Conservation (phyloP, 176 grass and related monocot species). For the Cenchrus fungigraminus region DNA sequence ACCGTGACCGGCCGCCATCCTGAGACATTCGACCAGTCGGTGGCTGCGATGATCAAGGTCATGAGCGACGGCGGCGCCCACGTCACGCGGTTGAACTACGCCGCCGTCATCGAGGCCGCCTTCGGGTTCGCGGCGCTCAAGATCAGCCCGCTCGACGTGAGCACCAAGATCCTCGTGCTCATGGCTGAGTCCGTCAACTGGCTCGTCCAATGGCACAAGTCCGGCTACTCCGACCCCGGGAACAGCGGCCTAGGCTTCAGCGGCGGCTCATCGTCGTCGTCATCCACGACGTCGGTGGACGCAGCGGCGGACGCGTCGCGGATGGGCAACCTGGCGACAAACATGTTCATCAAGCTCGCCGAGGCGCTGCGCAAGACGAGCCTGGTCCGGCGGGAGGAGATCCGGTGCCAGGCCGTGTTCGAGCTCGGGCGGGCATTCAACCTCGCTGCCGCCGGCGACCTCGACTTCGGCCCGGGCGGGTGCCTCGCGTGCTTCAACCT, state of each 20-base stretch:
- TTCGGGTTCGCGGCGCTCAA: constrained; percentile 84
- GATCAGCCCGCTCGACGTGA: constrained; percentile 82
- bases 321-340: constrained; percentile 56
- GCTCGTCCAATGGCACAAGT: constrained; percentile 81
- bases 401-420: constrained; percentile 66
- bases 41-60: constrained; percentile 67
- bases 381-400: constrained; percentile 84
- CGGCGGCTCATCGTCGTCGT: neutral
- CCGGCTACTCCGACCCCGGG: constrained; percentile 63
- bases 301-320: constrained; percentile 30
- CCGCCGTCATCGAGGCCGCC: constrained; percentile 78
- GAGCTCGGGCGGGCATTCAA: constrained; percentile 66
- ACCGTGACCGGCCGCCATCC: constrained; percentile 72
- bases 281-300: neutral
- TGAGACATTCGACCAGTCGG: constrained; percentile 87
- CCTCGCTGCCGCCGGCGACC: constrained; percentile 43
- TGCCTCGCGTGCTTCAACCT: constrained; percentile 87
- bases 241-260: neutral
- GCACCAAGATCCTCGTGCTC: constrained; percentile 68
- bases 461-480: constrained; percentile 62
- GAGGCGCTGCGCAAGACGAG: constrained; percentile 81
- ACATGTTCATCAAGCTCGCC: constrained; percentile 85
- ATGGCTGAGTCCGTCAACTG: constrained; percentile 81
- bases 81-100: constrained; percentile 70
- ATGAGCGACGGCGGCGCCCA: constrained; percentile 62